phyloP scores from a whole-genome alignment of 768 basidiomycete genomes.

The Phanerodontia chrysosporium region DNA sequence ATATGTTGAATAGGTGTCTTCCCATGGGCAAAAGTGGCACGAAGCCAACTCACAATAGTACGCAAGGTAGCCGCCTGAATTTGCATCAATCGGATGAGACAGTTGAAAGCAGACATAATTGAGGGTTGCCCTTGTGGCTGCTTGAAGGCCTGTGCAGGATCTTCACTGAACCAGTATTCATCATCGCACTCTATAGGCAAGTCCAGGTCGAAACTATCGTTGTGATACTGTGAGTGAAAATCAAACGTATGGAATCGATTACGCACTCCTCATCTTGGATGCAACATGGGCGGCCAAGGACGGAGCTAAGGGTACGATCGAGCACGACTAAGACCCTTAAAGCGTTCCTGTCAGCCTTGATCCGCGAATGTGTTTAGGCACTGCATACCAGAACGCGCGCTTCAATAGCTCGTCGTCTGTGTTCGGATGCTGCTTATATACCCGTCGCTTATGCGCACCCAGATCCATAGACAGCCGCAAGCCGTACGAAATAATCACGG shows the following conservation, averaged over 20 bases:
- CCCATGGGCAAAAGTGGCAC: background rate
- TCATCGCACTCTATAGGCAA: conserved; percentile 59
- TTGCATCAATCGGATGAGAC: conserved; percentile 54
- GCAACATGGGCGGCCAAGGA: conserved; percentile 60
- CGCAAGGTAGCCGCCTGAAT: conserved; percentile 61
- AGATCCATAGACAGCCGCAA: conserved; percentile 53
- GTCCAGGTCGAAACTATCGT: conserved; percentile 62
- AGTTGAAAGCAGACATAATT: conserved; percentile 52
- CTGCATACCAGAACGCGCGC: conserved; percentile 67
- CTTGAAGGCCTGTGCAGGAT: conserved; percentile 48
- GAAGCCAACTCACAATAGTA: conserved; percentile 58
- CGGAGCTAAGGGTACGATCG: conserved; percentile 43
- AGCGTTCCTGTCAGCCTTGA: background rate
- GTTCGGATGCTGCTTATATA: conserved; percentile 41
- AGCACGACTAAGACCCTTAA: conserved; percentile 43
- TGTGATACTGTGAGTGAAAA: background rate
- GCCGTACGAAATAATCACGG: conserved; percentile 36
- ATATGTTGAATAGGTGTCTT: no score
- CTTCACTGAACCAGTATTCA: conserved; percentile 1
- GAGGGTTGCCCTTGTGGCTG: conserved; percentile 58
- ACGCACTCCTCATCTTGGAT: conserved; percentile 72
- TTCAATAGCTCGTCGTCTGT: conserved; percentile 74
- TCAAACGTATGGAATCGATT: background rate
- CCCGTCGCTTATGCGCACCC: conserved; percentile 67
- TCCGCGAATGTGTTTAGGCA: no score